phyloP scores from a whole-genome alignment of 768 basidiomycete species.

The Lyophyllum decastes region DNA sequence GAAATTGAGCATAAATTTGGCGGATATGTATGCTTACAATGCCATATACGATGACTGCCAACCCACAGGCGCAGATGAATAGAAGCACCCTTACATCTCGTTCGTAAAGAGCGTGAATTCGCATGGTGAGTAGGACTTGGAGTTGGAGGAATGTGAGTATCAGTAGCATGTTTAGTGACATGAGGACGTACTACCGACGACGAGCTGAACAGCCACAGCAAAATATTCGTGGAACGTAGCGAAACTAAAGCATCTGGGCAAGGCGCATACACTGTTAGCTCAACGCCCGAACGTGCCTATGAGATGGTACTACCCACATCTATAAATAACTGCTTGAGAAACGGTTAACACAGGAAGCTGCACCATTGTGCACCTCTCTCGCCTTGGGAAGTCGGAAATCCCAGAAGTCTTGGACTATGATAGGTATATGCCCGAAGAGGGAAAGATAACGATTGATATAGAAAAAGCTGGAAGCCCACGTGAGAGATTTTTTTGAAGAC shows the following conservation, averaged over 20 bases:
- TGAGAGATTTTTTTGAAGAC: constrained; percentile 28
- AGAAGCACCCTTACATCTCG: constrained; percentile 28
- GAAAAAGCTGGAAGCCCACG: constrained; percentile 40
- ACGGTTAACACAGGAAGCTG: no score
- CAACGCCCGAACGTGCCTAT: background rate
- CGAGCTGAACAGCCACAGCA: constrained; percentile 34
- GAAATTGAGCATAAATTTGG: no score
- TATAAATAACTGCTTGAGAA: background rate
- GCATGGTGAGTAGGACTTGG: constrained; percentile 37
- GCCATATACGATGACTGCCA: constrained; percentile 30
- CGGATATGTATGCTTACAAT: constrained; percentile 14
- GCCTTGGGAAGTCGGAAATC: constrained; percentile 22
- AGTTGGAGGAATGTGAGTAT: background rate
- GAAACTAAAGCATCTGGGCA: constrained; percentile 25
- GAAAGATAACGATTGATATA: constrained; percentile 45
- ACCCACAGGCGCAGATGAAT: constrained; percentile 24
- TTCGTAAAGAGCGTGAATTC: constrained; percentile 43
- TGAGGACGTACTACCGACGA: constrained; percentile 35
- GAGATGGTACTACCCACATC: constrained; percentile 6
- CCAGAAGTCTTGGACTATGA: constrained; percentile 35
- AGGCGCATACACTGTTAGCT: no score
- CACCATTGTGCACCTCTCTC: constrained; percentile 23
- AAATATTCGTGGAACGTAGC: constrained; percentile 30
- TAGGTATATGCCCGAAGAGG: constrained; percentile 38
- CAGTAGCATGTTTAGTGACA: background rate